These are phyloP conservation scores for Globisporangium parvum DNA, from an alignment of 352 stramenopile genomes.

Conservation along the genomic window DNA sequence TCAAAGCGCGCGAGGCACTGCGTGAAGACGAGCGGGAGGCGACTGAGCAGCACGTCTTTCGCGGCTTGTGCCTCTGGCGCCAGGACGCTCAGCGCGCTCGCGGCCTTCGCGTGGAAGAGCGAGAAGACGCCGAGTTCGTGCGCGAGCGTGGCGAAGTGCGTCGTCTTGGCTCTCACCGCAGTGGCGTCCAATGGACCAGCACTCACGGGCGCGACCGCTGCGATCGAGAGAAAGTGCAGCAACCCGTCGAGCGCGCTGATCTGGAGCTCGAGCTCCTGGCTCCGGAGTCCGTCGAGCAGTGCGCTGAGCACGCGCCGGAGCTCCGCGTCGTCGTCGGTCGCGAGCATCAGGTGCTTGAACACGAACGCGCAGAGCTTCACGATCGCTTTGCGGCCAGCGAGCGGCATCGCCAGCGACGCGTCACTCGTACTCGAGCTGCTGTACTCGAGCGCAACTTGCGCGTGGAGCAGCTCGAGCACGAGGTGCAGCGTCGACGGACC, in stretches of 20 bases:
- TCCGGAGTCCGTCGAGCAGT: constrained; percentile 66
- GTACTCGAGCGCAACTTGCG: constrained; percentile 53
- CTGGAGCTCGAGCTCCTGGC: constrained; percentile 51
- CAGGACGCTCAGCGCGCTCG: constrained; percentile 34
- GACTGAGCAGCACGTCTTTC: constrained; percentile 54
- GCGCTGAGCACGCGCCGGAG: constrained; percentile 52
- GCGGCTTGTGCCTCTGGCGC: constrained; percentile 12
- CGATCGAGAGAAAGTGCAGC: constrained; percentile 66
- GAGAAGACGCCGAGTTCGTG: constrained; percentile 76
- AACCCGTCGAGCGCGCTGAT: constrained; percentile 67
- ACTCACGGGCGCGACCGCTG: constrained; percentile 11
- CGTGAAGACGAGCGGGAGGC: constrained; percentile 78
- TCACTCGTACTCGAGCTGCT: constrained; percentile 8
- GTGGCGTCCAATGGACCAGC: background rate
- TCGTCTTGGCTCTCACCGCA: constrained; percentile 21
- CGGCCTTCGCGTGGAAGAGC: constrained; percentile 53
- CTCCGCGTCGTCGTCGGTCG: constrained; percentile 30
- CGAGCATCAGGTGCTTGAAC: constrained; percentile 66
- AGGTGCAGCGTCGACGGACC: constrained; percentile 12
- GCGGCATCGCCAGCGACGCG: constrained; percentile 16
- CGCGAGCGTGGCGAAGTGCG: constrained; percentile 46
- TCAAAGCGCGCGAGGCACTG: constrained; percentile 77
- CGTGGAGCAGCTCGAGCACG: constrained; percentile 38
- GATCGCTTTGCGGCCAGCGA: constrained; percentile 48
- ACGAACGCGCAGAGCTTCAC: constrained; percentile 69